A percentile compares a stretch with the other conserved stretches of the same genome.
These are phyloP conservation scores for Penicillium crystallinum DNA, from an alignment of 495 filamentous ascomycete genomes.

Conservation along the genomic window DNA sequence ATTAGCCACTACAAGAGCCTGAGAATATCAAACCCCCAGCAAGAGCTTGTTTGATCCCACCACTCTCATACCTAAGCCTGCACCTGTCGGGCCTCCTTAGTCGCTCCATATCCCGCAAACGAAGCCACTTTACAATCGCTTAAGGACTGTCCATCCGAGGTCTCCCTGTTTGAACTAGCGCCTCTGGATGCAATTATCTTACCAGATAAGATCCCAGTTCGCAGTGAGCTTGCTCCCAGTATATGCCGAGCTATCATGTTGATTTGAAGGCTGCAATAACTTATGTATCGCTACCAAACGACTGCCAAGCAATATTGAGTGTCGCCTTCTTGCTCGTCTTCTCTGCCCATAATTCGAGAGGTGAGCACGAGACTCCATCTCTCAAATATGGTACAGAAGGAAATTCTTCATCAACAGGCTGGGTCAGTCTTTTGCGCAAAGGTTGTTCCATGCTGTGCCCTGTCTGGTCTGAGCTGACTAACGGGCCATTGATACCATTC, in stretches of 20 bases:
- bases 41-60: neutral
- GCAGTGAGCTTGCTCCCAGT: conserved; percentile 26
- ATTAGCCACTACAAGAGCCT: too few species aligned
- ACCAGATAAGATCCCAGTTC: conserved; percentile 18
- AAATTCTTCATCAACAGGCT: neutral
- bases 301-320: conserved; percentile 30
- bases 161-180: conserved; percentile 13
- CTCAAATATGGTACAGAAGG: neutral
- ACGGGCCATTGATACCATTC: neutral
- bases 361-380: neutral
- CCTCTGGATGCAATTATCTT: conserved; percentile 16
- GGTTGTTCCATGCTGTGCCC: neutral
- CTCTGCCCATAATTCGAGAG: neutral
- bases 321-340: conserved; percentile 36
- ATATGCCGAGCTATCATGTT: conserved; percentile 25
- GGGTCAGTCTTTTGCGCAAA: neutral
- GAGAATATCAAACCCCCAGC: neutral
- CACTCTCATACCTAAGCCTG: neutral
- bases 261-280: conserved; percentile 17
- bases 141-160: conserved; percentile 1
- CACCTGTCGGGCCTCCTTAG: neutral
- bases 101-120: neutral
- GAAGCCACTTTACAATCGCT: neutral
- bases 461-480: neutral
- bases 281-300: conserved; percentile 26